A percentile compares a stretch with the other conserved stretches of the same genome.
These are phyloP conservation scores for Phytophthora tubulina DNA, from an alignment of 352 stramenopile genomes.

Conservation along the genomic window DNA sequence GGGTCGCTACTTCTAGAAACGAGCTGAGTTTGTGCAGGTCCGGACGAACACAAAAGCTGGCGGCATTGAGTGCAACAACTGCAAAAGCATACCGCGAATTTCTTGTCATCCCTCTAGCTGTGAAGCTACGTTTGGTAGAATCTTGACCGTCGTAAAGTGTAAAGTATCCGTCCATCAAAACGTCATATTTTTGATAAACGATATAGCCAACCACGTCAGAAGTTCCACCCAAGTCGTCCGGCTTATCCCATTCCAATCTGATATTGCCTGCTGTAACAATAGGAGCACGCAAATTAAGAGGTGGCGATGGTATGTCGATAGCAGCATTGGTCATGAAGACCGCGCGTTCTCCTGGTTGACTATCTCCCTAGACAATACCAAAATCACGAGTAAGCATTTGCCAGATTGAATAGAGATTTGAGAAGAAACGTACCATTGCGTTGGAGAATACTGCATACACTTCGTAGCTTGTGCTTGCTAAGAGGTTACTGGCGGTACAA, in stretches of 20 bases:
- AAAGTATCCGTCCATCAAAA: slow-evolving; percentile 39
- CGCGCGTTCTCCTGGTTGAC: slow-evolving; percentile 25
- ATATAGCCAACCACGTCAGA: slow-evolving; percentile 58
- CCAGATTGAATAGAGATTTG: neutral
- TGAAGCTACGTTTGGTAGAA: slow-evolving; percentile 33
- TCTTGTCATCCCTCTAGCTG: slow-evolving; percentile 43
- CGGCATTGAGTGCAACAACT: slow-evolving; percentile 53
- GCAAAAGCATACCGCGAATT: slow-evolving; percentile 53
- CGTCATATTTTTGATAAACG: slow-evolving; percentile 51
- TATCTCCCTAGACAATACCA: slow-evolving; percentile 42
- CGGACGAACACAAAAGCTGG: slow-evolving; percentile 59
- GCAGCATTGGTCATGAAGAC: slow-evolving; percentile 36
- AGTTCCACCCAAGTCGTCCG: slow-evolving; percentile 58
- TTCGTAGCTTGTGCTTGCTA: slow-evolving; percentile 56
- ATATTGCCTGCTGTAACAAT: slow-evolving; percentile 65
- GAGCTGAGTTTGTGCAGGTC: slow-evolving; percentile 32
- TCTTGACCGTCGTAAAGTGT: slow-evolving; percentile 67
- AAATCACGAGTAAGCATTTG: neutral
- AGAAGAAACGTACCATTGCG: slow-evolving; percentile 33
- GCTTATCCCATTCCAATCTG: slow-evolving; percentile 57
- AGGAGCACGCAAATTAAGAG: slow-evolving; percentile 45
- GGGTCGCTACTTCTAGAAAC: slow-evolving; percentile 45
- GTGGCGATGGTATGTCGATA: slow-evolving; percentile 53
- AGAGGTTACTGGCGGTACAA: slow-evolving; percentile 53
- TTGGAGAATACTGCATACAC: slow-evolving; percentile 56